A percentile compares a stretch with the other conserved stretches of the same genome.
Conservation (phyloP, 495 filamentous ascomycete species). For the Daldinia bambusicola region DNA sequence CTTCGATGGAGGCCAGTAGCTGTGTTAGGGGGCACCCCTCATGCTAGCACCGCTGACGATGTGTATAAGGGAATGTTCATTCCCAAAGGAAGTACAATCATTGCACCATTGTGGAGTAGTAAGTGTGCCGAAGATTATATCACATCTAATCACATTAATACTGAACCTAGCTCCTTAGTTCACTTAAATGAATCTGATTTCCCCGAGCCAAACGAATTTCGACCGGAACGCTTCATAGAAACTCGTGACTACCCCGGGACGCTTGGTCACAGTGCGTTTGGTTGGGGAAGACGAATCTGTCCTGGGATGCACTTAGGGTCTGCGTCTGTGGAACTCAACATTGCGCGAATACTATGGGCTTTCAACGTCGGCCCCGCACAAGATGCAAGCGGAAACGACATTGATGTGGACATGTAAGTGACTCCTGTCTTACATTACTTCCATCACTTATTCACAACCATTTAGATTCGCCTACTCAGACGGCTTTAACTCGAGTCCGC, state of each 20-base stretch:
- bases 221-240: slow-evolving; percentile 55
- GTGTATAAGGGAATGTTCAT: slow-evolving; percentile 64
- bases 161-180: slow-evolving; percentile 44
- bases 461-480: slow-evolving; percentile 60
- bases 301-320: slow-evolving; percentile 64
- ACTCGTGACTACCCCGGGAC: slow-evolving; percentile 61
- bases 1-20: slow-evolving; percentile 63
- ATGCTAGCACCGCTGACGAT: slow-evolving; percentile 67
- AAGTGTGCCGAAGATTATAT: slow-evolving; percentile 43
- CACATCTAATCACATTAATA: slow-evolving; percentile 24
- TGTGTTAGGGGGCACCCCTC: slow-evolving; percentile 65
- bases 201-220: slow-evolving; percentile 63
- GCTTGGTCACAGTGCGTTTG: slow-evolving; percentile 66
- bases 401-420: slow-evolving; percentile 59
- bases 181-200: slow-evolving; percentile 69
- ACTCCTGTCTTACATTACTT: not conserved
- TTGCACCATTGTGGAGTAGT: slow-evolving; percentile 60
- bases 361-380: slow-evolving; percentile 59
- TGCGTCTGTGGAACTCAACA: slow-evolving; percentile 60
- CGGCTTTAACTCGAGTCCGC: slow-evolving; percentile 62
- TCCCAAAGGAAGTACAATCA: slow-evolving; percentile 63
- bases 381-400: slow-evolving; percentile 57
- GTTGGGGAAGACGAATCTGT: slow-evolving; percentile 68
- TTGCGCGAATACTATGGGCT: slow-evolving; percentile 65
- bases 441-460: not conserved